Base-by-base conservation (phyloP, 2,329 filamentous ascomycete genomes). In the Ophiostoma fasciatum region DNA sequence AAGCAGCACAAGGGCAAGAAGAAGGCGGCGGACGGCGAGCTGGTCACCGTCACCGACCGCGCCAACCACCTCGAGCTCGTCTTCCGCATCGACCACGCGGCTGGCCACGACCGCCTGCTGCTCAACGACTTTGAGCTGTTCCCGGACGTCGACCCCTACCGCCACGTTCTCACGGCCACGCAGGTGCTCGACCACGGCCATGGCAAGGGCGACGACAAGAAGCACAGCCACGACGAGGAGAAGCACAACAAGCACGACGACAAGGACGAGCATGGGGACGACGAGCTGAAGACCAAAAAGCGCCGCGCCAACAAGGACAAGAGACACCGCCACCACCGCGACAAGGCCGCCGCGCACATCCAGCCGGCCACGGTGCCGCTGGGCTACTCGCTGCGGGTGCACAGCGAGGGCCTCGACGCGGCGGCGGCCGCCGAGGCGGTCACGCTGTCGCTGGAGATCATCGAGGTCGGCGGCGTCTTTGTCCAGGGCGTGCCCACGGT, bases 121-220 rank as follows among this genome's bases (percentile, higher is more conserved):
- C 47, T 79, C 39, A 78, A 79, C 52, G 70, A 65, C 39, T 65
- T 68, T 41, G 66, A 72, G 46, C 58, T 80, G 14, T 80, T 74
- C 45, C 69, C 70, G 13, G 54, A 61, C 35, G 52, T 68, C 43
- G 57, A 68, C 48, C 59, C 63, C 1, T 58, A 62, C 50, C 51
- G 50, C 43, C 53, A 55, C 32, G 53, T 54, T 8, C 56, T 74
- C 26, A 55, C 51, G 6, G 69, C 69, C 10, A 46, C 55, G 11
- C 61, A 72, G 37, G 47, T 63, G 23, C 54, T 60, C 28, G 57
- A 62, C 28, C 41, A 50, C 41, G 35, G 49, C 18, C 17, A 14
- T 9, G 21, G 18, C 25, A n/a, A 28, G 21, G 21, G 21, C 21
- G 21, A 22, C 6, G 21, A 22, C 21, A 22, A 22, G 21, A 10